Base-by-base conservation (phyloP, 768 basidiomycete genomes). In the Chlorophyllum brunneum region DNA sequence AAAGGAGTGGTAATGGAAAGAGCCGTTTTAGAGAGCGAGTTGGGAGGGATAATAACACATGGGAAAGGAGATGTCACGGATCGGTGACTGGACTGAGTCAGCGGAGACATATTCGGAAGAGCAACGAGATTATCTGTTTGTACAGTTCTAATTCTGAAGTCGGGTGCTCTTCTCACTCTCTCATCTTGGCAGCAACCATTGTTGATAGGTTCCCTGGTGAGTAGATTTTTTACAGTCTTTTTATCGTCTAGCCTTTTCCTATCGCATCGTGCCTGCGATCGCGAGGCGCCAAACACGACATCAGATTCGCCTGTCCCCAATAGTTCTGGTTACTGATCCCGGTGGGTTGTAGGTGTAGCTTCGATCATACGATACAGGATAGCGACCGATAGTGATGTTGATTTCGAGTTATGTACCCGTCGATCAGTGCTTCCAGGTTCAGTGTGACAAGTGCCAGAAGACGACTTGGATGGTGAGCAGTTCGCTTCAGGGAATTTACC, bases 401-500 rank as follows among this genome's bases (percentile, higher is more conserved):
- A 24, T 30, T 29, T 18, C 22, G 13, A 52, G 18, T n/a, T 34
- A 53, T 58, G 58, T 66, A 58, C 81, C 76, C 50, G 75, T 73
- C 56, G 70, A 86, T 62, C 59, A 66, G 54, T 89, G 87, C 70
- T 77, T 66, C 63, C 58, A 66, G 55, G 81, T 83, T 53, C 73
- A 74, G 53, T 89, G 87, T 68, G 67, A 65, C 46, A 70, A 66
- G 54, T 89, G 87, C 65, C 75, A 76, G 44, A 88, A 88, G 75
- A 80, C 70, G 22, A 88, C 83, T 16, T 89, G 87, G 88, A 72
- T 63, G 71, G 87, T 87, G 63, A 61, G 77, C 67, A 49, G 36
- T 58, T 37, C 59, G 42, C 29, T 54, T 10, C 8, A 36, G 31
- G 46, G 22, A 34, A 31, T 31, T 8, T 4, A 27, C 36, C 26